Evolutionary conservation across 768 basidiomycete genomes (phyloP).

Genomic region (Boletellus ananiceps): DNA sequence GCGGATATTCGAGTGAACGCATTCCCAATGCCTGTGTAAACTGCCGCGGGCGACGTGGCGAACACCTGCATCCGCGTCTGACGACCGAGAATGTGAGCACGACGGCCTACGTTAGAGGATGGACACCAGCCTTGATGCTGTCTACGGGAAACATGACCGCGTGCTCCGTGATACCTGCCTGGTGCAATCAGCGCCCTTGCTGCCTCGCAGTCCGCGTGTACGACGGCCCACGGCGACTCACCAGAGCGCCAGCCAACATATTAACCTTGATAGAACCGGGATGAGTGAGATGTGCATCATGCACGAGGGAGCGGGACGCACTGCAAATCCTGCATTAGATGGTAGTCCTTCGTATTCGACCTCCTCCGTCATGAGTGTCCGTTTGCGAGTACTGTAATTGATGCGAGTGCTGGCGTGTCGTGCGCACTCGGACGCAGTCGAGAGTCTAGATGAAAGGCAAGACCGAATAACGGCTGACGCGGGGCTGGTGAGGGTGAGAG

Average conservation of each 20-base stretch:
- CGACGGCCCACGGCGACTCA: constrained; percentile 39
- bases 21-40: constrained; percentile 87
- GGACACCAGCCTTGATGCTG: constrained; percentile 83
- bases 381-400: neutral
- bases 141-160: constrained; percentile 98
- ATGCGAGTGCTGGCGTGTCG: constrained; percentile 6
- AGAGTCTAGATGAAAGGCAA: neutral
- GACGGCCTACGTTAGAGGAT: neutral
- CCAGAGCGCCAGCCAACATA: constrained; percentile 95
- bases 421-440: constrained; percentile 2
- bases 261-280: constrained; percentile 57
- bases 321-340: constrained; percentile 74
- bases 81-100: constrained; percentile 1
- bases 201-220: neutral
- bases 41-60: constrained; percentile 75
- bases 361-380: constrained; percentile 35
- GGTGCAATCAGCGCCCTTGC: constrained; percentile 17
- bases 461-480: neutral
- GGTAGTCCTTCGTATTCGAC: constrained; percentile 67
- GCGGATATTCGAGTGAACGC: constrained; percentile 90
- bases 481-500: constrained; percentile 2
- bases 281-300: constrained; percentile 16
- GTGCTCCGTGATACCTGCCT: constrained; percentile 99
- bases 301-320: constrained; percentile 26
- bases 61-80: constrained; percentile 99